Conservation (phyloP, 106 monocot species). For the Dactylorhiza incarnata region DNA sequence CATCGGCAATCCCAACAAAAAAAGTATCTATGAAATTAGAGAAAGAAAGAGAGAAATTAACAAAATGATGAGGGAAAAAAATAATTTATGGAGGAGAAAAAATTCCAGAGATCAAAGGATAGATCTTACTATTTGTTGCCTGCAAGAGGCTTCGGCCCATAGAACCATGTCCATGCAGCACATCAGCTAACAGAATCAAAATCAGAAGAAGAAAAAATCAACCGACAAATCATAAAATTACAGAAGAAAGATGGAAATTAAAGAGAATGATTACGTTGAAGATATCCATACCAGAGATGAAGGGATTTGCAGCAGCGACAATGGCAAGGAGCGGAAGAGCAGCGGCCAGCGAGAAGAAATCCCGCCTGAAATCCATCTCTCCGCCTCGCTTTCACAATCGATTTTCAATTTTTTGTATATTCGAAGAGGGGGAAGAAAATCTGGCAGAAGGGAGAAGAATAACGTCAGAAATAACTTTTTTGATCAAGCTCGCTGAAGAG, state of each 20-base stretch:
- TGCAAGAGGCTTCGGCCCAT: background rate
- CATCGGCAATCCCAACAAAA: too few species aligned
- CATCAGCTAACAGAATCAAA: background rate
- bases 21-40: too few species aligned
- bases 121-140: too few species aligned
- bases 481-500: too few species aligned
- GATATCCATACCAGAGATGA: slow-evolving; percentile 6
- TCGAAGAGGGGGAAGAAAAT: too few species aligned
- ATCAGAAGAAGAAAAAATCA: background rate
- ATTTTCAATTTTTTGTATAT: too few species aligned
- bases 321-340: background rate
- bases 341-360: background rate
- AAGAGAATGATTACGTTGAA: background rate
- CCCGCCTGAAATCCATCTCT: background rate
- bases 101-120: background rate
- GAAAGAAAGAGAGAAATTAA: background rate
- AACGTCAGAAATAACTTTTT: too few species aligned
- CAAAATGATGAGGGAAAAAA: background rate
- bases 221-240: background rate
- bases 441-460: too few species aligned
- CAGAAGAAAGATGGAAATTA: background rate
- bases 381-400: too few species aligned
- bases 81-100: background rate
- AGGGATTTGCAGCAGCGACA: background rate
- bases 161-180: background rate